Base-by-base conservation (phyloP, 164 flowering plant species). In the Malania oleifera region DNA sequence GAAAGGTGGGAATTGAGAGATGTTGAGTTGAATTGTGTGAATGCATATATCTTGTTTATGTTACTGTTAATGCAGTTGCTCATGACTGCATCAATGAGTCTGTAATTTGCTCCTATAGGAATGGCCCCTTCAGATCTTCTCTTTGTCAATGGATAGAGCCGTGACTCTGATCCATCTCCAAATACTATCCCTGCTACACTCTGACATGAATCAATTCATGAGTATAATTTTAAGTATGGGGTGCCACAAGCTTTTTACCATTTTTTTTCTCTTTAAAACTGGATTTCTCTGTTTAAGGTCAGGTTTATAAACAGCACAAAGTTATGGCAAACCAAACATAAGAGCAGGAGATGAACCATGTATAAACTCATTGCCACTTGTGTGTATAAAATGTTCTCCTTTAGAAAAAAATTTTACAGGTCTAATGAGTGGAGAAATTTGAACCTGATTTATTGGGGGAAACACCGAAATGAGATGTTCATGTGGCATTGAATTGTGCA, bases 61-160 rank as follows among this genome's bases (percentile, higher is more conserved):
- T 76, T 76, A 58, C 89, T 91, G 71, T 86, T 83, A 20, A 91
- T 82, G 80, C 98, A 91, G 70, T 91, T 91, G 83, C 98, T 91
- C 13, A 88, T 70, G 38, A 80, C 89, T 22, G 75, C 72, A 70
- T 91, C 98, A 41, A 91, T 71, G 1, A 91, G 88, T 39, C 95
- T 80, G 69, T 86, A 91, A 38, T 83, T 84, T 38, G 87, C 96
- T 45, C 77, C 95, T 12, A 91, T 69, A 2, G 95, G 97, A 35
- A 89, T 70, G 1, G 97, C 95, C 1, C 80, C 87, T 62, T 77
- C 79, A 22, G 96, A 69, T 71, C 91, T 77, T 65, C 82, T 77
- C 70, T 81, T 81, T 45, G 91, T 89, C 70, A 89, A 51, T 10
- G 97, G 95, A 34, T 80, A 83, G 5, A 89, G 82, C 66, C 66